These are phyloP conservation scores for Astragalus glycyphyllos DNA, from an alignment of 306 rosid species.

Conservation along the genomic window DNA sequence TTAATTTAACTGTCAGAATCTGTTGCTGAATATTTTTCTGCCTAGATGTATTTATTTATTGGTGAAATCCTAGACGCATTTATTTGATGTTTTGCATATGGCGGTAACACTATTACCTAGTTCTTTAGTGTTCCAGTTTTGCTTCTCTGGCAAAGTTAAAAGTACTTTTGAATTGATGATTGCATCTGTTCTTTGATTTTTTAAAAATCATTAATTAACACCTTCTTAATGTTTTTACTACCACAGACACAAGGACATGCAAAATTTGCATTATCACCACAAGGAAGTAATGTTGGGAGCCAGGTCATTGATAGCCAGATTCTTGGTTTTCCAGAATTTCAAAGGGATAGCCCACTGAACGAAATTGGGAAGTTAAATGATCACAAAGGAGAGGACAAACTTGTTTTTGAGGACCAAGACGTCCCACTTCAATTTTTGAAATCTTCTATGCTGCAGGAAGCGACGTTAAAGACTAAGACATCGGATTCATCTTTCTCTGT, in stretches of 20 bases:
- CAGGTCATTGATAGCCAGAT: slow-evolving; percentile 55
- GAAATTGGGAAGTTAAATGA: slow-evolving; percentile 50
- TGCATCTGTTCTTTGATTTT: slow-evolving; percentile 29
- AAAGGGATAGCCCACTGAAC: slow-evolving; percentile 42
- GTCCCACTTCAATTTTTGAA: slow-evolving; percentile 54
- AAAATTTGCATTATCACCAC: slow-evolving; percentile 60
- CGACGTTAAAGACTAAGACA: slow-evolving; percentile 40
- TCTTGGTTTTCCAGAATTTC: slow-evolving; percentile 58
- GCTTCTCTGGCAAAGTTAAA: slow-evolving; percentile 1
- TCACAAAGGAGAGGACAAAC: slow-evolving; percentile 49
- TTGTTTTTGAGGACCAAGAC: slow-evolving; percentile 53
- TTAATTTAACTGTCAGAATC: neutral
- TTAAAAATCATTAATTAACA: neutral
- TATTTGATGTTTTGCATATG: neutral
- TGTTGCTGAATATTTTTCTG: neutral
- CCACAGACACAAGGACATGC: slow-evolving; percentile 54
- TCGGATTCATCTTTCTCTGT: slow-evolving; percentile 54
- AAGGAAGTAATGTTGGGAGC: slow-evolving; percentile 59
- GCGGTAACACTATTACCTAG: neutral
- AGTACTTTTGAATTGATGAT: slow-evolving; percentile 34
- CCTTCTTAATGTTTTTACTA: slow-evolving; percentile 28
- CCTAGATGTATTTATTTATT: slow-evolving; percentile 11
- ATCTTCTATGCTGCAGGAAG: slow-evolving; percentile 57
- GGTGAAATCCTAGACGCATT: slow-evolving; percentile 9
- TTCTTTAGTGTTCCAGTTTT: neutral